Base-by-base conservation (phyloP, 2,329 filamentous ascomycete species). In the Botryotinia convoluta region DNA sequence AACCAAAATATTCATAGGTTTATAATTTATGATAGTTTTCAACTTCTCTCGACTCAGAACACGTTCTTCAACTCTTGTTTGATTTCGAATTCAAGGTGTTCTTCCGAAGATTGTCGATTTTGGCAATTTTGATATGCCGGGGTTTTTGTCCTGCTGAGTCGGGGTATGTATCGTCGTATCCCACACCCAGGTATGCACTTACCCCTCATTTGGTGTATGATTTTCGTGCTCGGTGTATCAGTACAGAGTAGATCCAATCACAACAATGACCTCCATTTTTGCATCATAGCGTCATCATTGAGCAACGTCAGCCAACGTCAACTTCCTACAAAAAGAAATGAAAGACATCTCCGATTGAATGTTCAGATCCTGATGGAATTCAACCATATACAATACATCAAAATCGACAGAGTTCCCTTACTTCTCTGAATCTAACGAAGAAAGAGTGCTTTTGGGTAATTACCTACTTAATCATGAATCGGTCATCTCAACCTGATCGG, bases 151-250 rank as follows among this genome's bases (percentile, higher is more conserved):
- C 48, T 51, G 48, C 48, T 54, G 26, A n/a, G 4, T n/a, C 26
- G 26, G 26, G 48, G 12, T 3, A 54, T 2, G 12, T 54, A 54
- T 54, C 48, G 10, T n/a, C 26, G 26, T 54, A 54, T 54, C 26
- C 5, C 48, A 51, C 26, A 51, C 10, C 26, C 16, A n/a, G 12
- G 26, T 26, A 22, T 42, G n/a, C 65, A 69, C 26, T 37, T 68
- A 57, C 48, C 65, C 65, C 65, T 69, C 65, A 62, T 39, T 10
- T 29, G 51, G 37, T 57, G 18, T 32, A 44, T 69, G 65, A 42
- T 57, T 32, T 57, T 57, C 48, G 63, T 65, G 44, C 45, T 65
- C 63, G 44, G 42, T 48, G 44, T 22, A 51, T 14, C 3, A 54
- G 26, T 4, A 32, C n/a, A 57, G 2, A 18, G 51, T 29, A 37